A percentile compares a stretch with the other conserved stretches of the same genome.
phyloP scores from a whole-genome alignment of 768 basidiomycete genomes.

The Pholiota microspora region DNA sequence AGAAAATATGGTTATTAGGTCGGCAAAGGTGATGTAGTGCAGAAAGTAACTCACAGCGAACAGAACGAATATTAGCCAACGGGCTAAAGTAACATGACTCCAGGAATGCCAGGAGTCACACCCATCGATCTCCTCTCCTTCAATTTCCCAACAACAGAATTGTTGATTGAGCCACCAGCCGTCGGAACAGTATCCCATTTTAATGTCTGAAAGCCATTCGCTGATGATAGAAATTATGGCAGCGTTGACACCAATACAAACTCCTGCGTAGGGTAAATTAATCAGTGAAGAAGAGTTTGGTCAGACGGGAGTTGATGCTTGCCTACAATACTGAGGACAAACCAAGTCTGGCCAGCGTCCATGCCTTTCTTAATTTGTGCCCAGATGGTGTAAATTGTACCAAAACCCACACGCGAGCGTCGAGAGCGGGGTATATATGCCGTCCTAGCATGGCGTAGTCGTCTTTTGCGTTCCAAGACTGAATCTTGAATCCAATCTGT shows the following conservation, averaged over 20 bases:
- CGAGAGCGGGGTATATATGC: conserved; percentile 40
- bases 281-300: background rate
- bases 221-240: conserved; percentile 93
- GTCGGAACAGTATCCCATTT: conserved; percentile 94
- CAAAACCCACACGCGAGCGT: conserved; percentile 48
- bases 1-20: background rate
- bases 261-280: conserved; percentile 48
- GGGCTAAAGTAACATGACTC: conserved; percentile 67
- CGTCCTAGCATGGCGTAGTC: conserved; percentile 58
- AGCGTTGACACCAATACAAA: conserved; percentile 91
- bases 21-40: no score
- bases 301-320: conserved; percentile 27
- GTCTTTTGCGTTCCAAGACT: conserved; percentile 80
- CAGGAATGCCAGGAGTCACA: conserved; percentile 94
- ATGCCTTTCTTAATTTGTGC: conserved; percentile 55
- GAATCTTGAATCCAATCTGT: conserved; percentile 98
- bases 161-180: conserved; percentile 99
- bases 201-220: conserved; percentile 97
- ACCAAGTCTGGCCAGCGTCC: conserved; percentile 85
- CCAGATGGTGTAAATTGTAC: conserved; percentile 55
- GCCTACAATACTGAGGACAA: conserved; percentile 90
- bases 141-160: conserved; percentile 98
- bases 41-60: conserved; percentile 76
- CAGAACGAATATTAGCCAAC: conserved; percentile 84
- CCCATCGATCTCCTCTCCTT: conserved; percentile 70